Conservation (phyloP, 257 asterid genomes). For the Nicotiana knightiana region DNA sequence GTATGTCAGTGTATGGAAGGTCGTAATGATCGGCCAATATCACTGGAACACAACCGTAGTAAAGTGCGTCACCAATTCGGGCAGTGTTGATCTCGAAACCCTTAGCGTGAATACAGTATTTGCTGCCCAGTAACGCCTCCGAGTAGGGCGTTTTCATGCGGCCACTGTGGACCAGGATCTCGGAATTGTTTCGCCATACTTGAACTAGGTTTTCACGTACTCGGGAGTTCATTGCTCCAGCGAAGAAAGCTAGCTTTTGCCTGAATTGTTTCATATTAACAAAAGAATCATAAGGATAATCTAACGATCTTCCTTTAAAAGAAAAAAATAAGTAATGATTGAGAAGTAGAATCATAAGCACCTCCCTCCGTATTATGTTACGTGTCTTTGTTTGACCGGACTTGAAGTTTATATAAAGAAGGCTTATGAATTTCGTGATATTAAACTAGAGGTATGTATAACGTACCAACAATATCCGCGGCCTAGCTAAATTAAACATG, state of each 20-base stretch:
- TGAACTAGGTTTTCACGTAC: slow-evolving; percentile 39
- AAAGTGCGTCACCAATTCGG: slow-evolving; percentile 67
- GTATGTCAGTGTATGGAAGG: slow-evolving; percentile 64
- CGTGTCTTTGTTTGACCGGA: too few relatives aligned
- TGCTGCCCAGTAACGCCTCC: slow-evolving; percentile 66
- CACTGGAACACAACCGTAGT: slow-evolving; percentile 88
- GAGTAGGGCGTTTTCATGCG: slow-evolving; percentile 77
- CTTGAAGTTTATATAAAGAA: too few relatives aligned
- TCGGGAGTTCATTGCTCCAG: slow-evolving; percentile 83
- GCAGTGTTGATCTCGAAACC: slow-evolving; percentile 96
- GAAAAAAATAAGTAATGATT: not conserved
- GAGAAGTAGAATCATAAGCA: not conserved
- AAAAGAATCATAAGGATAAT: not conserved
- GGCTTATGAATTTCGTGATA: too few relatives aligned
- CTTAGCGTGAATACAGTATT: slow-evolving; percentile 85
- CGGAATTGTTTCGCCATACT: slow-evolving; percentile 48
- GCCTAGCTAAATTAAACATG: too few relatives aligned
- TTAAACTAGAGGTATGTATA: too few relatives aligned
- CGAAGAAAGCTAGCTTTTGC: slow-evolving; percentile 66
- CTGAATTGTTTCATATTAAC: slow-evolving; percentile 26
- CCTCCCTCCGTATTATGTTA: too few relatives aligned
- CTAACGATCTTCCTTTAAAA: not conserved
- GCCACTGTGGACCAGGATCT: slow-evolving; percentile 49
- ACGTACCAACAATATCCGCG: too few relatives aligned
- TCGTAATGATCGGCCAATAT: slow-evolving; percentile 77